Evolutionary conservation across 2,329 filamentous ascomycete species (phyloP), one percentile per base, ranked within the genome.

Genomic region (Parafenestella ontariensis): DNA sequence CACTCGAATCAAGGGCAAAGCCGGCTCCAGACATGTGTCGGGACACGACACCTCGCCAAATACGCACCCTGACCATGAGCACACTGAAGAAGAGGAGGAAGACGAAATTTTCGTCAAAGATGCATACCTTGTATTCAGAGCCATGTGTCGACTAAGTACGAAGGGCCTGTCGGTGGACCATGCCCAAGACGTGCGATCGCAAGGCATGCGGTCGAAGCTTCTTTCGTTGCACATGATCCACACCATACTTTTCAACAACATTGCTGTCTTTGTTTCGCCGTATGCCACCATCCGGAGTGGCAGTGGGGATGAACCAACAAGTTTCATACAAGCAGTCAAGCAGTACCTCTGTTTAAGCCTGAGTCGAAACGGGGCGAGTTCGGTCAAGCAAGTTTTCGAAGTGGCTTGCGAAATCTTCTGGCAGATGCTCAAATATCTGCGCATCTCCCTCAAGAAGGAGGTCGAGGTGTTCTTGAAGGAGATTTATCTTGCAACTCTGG

Each of bases 381-480:
- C 93, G 4, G 90, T 96, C 39, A 90, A 92, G 60, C 86, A 86
- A 62, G 92, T 99, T 0, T 99, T 98, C 69, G 94, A 98, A 71
- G 92, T 98, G 37, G 94, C 91, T 74, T 93, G 91, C 68, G 95
- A 99, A 75, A 96, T 98, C 26, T 99, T 99, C 74, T 99, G 93
- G 92, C 82, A 98, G 53, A 96, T 97, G 89, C 79, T 97, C 39
- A 96, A 96, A 74, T 89, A 92, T 67, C 90, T 99, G 86, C 87
- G 96, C 57, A 89, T 95, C 2, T 89, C 93, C 59, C 90, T 99
- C 77, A 99, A 99, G 87, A 96, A 96, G 85, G 95, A 99, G 73
- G 90, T 99, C 50, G 95, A 98, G 75, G 94, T 99, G 0, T 98
- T 99, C 72, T 78, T 99, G 54, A 98, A 98, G 73, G 95, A 99